Percentiles rank a stretch among this genome's conserved stretches.
phyloP scores from a whole-genome alignment of 495 filamentous ascomycete genomes.

The Penicillium canescens region DNA sequence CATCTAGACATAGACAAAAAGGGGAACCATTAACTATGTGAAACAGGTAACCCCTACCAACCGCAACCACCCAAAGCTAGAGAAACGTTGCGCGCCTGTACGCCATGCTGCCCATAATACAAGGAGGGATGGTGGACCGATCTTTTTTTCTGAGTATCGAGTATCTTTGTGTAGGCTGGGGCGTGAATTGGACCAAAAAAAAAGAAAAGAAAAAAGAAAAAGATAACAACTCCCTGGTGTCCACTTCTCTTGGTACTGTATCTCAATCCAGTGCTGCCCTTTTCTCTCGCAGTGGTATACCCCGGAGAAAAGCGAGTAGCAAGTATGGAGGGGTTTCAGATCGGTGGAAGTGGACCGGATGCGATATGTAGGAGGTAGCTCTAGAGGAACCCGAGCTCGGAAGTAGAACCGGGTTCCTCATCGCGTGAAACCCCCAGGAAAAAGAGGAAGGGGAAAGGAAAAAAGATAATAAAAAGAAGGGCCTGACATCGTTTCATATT shows the following conservation, averaged over 20 bases:
- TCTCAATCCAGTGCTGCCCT: background rate
- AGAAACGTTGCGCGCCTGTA: conserved; percentile 38
- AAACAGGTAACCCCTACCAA: conserved; percentile 19
- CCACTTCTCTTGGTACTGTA: conserved; percentile 6
- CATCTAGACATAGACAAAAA: conserved; percentile 23
- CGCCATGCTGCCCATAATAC: conserved; percentile 51
- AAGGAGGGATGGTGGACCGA: conserved; percentile 23
- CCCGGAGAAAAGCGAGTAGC: background rate
- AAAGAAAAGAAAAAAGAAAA: conserved; percentile 9
- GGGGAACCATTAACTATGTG: conserved; percentile 26
- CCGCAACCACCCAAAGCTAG: conserved; percentile 25
- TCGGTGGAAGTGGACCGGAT: conserved; percentile 13
- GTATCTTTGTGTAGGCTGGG: conserved; percentile 19
- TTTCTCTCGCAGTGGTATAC: background rate
- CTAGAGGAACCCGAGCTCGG: background rate
- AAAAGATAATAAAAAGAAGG: background rate
- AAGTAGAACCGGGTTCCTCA: background rate
- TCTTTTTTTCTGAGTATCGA: conserved; percentile 22
- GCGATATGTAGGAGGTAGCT: background rate
- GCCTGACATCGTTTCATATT: background rate
- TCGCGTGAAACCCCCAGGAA: background rate
- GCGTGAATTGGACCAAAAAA: conserved; percentile 8
- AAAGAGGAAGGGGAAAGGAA: background rate
- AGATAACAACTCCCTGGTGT: conserved; percentile 5
- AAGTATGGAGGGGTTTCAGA: background rate